Base-by-base conservation (phyloP, 1,139 yeast genomes). In the Arxiozyma telluris region DNA sequence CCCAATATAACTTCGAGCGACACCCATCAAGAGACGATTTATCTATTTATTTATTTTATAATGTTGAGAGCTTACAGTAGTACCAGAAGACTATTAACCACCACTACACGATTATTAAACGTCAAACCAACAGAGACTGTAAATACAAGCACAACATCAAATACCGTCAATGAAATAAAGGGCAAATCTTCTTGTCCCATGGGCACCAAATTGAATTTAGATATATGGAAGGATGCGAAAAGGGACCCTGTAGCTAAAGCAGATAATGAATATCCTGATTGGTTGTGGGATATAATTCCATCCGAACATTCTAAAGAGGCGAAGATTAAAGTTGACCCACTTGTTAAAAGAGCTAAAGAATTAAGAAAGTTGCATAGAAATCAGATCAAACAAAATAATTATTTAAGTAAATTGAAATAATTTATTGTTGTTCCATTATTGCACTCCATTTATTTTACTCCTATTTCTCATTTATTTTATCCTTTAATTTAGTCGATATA, bases 261-360 rank as follows among this genome's bases (percentile, higher is more conserved):
- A 58, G 98, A 93, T 66, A 74, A 76, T 44, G 96, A 91, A 64
- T 93, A 93, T 66, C 98, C 98, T 3, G 88, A 79, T 50, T 93
- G 98, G 98, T 78, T 93, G 56, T 93, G 98, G 98, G 81, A 78
- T n/a, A 76, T 88, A 57, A 46, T 46, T 11, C 49, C 49, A 21
- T 78, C 90, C 49, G 95, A 90, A 67, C 44, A 22, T 38, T 34
- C 41, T 21, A 25, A 5, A 21, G 49, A 22, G 6, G 18, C 18
- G 12, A 34, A 34, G 39, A 34, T 2, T 39, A 46, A 17, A 21
- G 15, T 27, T n/a, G 43, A 49, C 21, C 42, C 53, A 3, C 45
- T 53, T 22, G 53, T 53, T 34, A 61, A 59, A 15, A 61, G 58
- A 50, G 58, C 54, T 55, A 77, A 75, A 25, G 74, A 79, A 64